A percentile compares a stretch with the other conserved stretches of the same genome.
Conservation (phyloP, 1,284 basidiomycete genomes). For the Hemileia vastatrix region DNA sequence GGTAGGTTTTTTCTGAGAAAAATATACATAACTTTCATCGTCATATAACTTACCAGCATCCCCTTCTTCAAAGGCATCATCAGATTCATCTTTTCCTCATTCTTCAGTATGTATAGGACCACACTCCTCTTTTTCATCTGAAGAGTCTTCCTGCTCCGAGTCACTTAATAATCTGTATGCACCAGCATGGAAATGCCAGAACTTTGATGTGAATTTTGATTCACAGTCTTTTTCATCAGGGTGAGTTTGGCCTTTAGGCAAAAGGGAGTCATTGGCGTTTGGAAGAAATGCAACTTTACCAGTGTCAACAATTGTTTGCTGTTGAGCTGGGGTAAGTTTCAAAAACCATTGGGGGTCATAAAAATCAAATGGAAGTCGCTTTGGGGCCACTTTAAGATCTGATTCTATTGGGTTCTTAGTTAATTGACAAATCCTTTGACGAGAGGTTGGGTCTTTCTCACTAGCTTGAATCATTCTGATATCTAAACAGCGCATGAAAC, state of each 20-base stretch:
- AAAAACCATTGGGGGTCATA: conserved; percentile 9
- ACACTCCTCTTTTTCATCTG: not conserved
- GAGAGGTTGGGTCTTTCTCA: not conserved
- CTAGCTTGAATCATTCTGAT: not conserved
- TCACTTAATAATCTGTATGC: not conserved
- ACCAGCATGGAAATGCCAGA: not conserved
- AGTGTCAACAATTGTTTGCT: conserved; percentile 3
- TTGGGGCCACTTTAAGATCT: not conserved
- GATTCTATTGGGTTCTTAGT: not conserved
- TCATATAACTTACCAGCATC: conserved; percentile 7
- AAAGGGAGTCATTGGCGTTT: conserved; percentile 8
- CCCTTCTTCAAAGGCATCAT: not conserved
- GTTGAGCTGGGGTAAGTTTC: conserved; percentile 1
- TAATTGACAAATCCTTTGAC: not conserved
- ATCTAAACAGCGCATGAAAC: not conserved
- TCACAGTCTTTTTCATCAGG: not conserved
- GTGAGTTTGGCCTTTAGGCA: not conserved
- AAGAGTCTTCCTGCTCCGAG: not conserved
- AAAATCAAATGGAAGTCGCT: conserved; percentile 15
- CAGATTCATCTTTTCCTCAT: not conserved
- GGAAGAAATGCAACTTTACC: conserved; percentile 1
- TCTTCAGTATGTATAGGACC: no score
- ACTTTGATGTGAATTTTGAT: conserved; percentile 5
- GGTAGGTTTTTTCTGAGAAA: no score
- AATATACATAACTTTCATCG: not conserved